Evolutionary conservation across 2,329 filamentous ascomycete genomes (phyloP).

Genomic region (Colletotrichum tropicicola): DNA sequence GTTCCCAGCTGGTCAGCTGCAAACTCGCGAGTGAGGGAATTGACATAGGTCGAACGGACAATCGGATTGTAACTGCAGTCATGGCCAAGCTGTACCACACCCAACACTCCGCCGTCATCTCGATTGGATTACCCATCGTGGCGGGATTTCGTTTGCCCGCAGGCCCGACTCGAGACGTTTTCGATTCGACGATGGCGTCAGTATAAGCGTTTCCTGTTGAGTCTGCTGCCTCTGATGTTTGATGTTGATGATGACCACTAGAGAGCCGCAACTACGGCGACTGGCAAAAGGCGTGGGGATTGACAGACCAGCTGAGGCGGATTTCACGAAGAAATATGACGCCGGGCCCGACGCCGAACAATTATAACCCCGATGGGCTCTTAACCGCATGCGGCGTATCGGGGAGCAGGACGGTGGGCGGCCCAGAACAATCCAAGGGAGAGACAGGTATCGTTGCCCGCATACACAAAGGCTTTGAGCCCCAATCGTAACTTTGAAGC

Average conservation of each 20-base stretch:
- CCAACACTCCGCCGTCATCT: constrained; percentile 21
- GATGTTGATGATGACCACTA: neutral
- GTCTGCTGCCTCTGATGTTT: neutral
- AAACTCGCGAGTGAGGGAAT: neutral
- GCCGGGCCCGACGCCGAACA: neutral
- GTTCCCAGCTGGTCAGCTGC: neutral
- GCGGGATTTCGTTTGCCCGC: neutral
- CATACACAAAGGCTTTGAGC: neutral
- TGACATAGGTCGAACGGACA: neutral
- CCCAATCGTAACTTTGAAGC: neutral
- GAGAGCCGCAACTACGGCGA: neutral
- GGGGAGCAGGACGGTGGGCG: neutral
- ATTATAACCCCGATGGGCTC: neutral
- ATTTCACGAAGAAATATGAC: no score
- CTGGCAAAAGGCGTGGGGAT: neutral
- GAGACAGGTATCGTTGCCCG: neutral
- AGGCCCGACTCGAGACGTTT: neutral
- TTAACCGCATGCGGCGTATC: constrained; percentile 8
- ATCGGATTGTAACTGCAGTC: constrained; percentile 11
- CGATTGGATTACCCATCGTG: constrained; percentile 1
- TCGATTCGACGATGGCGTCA: neutral
- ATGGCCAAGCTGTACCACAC: constrained; percentile 11
- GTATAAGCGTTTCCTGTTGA: neutral
- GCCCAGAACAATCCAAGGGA: neutral
- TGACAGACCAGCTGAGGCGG: no score